Conservation (phyloP, 2,329 filamentous ascomycete species). For the Fusarium verticillioides region DNA sequence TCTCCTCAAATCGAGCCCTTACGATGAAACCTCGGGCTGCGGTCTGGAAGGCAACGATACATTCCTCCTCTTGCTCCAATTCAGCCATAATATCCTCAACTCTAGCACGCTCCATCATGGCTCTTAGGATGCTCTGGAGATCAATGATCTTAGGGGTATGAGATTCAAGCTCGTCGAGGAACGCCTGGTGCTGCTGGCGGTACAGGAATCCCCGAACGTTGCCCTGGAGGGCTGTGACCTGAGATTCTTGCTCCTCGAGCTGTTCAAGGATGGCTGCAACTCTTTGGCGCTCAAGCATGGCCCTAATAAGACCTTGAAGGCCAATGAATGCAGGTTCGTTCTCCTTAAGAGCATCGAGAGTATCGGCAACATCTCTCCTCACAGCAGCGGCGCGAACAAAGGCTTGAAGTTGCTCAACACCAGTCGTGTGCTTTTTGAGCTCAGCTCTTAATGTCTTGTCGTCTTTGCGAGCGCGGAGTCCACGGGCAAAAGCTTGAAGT, state of each 20-base stretch:
- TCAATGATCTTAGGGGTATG: conserved; percentile 73
- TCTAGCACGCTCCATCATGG: conserved; percentile 79
- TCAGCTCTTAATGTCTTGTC: conserved; percentile 58
- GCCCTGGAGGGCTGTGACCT: conserved; percentile 73
- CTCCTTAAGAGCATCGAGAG: conserved; percentile 59
- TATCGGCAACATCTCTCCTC: conserved; percentile 60
- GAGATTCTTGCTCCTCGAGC: conserved; percentile 66
- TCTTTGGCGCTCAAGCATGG: conserved; percentile 67
- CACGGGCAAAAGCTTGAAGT: conserved; percentile 65
- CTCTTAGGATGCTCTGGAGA: conserved; percentile 81
- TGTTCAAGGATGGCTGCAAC: conserved; percentile 61
- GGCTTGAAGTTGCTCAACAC: conserved; percentile 62
- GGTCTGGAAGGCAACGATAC: conserved; percentile 79
- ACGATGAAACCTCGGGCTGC: conserved; percentile 78
- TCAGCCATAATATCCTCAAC: conserved; percentile 80
- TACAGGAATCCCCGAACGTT: conserved; percentile 72
- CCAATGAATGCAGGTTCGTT: conserved; percentile 59
- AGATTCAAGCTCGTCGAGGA: conserved; percentile 76
- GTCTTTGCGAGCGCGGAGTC: conserved; percentile 21
- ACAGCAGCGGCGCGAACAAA: conserved; percentile 66
- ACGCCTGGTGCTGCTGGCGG: conserved; percentile 67
- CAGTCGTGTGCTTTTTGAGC: conserved; percentile 56
- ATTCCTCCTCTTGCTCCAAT: conserved; percentile 85
- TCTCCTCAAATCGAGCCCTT: conserved; percentile 80
- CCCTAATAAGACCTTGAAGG: conserved; percentile 70